These are phyloP conservation scores for Neofusicoccum parvum DNA, from an alignment of 2,329 filamentous ascomycete species.

Conservation along the genomic window DNA sequence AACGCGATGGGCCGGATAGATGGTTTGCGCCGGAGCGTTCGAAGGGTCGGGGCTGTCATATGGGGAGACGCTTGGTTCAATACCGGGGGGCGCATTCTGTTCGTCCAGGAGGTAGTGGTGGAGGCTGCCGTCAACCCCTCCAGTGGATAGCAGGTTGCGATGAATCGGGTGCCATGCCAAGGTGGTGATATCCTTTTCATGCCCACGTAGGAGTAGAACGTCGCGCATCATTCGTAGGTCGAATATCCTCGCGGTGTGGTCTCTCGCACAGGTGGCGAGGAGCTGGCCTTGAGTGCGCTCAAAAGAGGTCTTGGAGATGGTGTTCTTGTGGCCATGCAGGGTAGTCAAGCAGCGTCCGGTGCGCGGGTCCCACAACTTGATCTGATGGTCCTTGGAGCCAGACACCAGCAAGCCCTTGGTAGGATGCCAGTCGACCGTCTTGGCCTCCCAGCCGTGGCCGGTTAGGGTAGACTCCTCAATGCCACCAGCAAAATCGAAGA, in stretches of 20 bases:
- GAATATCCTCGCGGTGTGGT: conserved; percentile 90
- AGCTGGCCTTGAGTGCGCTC: conserved; percentile 82
- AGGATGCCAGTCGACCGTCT: conserved; percentile 96
- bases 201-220: conserved; percentile 87
- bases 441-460: conserved; percentile 98
- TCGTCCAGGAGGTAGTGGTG: conserved; percentile 96
- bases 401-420: conserved; percentile 92
- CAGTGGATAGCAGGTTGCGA: conserved; percentile 83
- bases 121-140: conserved; percentile 84
- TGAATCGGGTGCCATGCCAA: conserved; percentile 94
- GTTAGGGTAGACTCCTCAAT: conserved; percentile 80
- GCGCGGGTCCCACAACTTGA: conserved; percentile 98
- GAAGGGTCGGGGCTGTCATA: conserved; percentile 82
- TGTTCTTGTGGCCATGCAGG: conserved; percentile 95
- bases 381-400: conserved; percentile 94
- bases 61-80: conserved; percentile 71
- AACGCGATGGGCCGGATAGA: conserved; percentile 86
- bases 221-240: conserved; percentile 98
- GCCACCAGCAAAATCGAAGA: conserved; percentile 92
- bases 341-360: conserved; percentile 88
- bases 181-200: conserved; percentile 94
- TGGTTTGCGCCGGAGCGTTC: conserved; percentile 82
- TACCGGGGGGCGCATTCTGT: conserved; percentile 78
- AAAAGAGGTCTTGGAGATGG: conserved; percentile 89
- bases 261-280: conserved; percentile 87